Evolutionary conservation across 1,139 yeast genomes (phyloP).

Genomic region (Yamadazyma siamensis): DNA sequence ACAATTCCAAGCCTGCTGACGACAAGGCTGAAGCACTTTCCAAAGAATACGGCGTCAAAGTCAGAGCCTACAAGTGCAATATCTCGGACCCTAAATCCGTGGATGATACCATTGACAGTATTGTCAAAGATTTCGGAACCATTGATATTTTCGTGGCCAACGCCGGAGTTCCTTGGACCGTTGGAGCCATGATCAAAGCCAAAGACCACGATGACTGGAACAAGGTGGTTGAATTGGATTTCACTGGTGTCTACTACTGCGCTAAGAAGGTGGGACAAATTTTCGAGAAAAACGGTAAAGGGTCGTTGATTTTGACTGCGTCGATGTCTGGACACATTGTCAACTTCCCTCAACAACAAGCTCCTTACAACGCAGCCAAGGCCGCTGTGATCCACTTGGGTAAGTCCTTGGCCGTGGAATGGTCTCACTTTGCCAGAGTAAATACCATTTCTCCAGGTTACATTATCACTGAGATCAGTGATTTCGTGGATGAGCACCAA

Average conservation of each 20-base stretch:
- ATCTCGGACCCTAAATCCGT: slow-evolving; percentile 61
- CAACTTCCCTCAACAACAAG: slow-evolving; percentile 80
- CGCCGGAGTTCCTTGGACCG: slow-evolving; percentile 88
- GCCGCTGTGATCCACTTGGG: slow-evolving; percentile 82
- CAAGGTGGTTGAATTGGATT: slow-evolving; percentile 64
- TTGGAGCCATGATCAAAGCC: slow-evolving; percentile 64
- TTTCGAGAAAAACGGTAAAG: slow-evolving; percentile 67
- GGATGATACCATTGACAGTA: slow-evolving; percentile 52
- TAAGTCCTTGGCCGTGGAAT: slow-evolving; percentile 76
- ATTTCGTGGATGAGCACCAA: slow-evolving; percentile 33
- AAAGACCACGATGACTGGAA: slow-evolving; percentile 55
- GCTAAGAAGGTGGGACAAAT: slow-evolving; percentile 68
- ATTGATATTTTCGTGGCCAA: slow-evolving; percentile 86
- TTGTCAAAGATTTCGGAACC: slow-evolving; percentile 66
- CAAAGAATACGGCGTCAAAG: slow-evolving; percentile 61
- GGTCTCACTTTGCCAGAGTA: slow-evolving; percentile 78
- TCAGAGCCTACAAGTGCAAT: slow-evolving; percentile 71
- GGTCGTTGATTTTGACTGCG: slow-evolving; percentile 73
- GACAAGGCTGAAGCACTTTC: slow-evolving; percentile 55
- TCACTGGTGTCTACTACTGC: slow-evolving; percentile 75
- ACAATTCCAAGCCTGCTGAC: slow-evolving; percentile 52
- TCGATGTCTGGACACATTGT: slow-evolving; percentile 86
- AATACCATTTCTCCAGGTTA: slow-evolving; percentile 82
- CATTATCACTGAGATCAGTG: slow-evolving; percentile 54
- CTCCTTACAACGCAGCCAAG: slow-evolving; percentile 82